Evolutionary conservation across 108 stramenopile genomes (phyloP).

Genomic region (Nitzschia sp.): DNA sequence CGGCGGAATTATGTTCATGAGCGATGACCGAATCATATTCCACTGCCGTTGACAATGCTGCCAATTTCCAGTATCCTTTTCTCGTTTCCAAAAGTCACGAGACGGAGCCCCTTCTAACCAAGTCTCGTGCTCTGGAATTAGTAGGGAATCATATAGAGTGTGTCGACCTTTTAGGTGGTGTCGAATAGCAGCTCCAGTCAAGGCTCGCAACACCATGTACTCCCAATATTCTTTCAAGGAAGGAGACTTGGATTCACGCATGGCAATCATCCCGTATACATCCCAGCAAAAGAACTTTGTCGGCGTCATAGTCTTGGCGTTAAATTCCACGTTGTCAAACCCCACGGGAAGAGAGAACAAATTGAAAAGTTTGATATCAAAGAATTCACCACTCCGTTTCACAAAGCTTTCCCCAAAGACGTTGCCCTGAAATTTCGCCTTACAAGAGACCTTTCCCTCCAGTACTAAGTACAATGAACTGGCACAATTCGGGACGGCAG

Average conservation of each 20-base stretch:
- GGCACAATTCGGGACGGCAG: constrained; percentile 4
- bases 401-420: constrained; percentile 1
- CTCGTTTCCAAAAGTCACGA: constrained; percentile 23
- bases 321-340: constrained; percentile 19
- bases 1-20: constrained; percentile 21
- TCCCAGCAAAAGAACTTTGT: constrained; percentile 27
- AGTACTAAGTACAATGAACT: constrained; percentile 19
- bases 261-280: constrained; percentile 20
- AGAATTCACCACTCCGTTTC: constrained; percentile 32
- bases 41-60: background rate
- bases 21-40: constrained; percentile 3
- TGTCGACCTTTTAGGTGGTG: constrained; percentile 4
- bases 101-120: constrained; percentile 28
- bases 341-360: constrained; percentile 26
- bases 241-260: constrained; percentile 25
- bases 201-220: constrained; percentile 13
- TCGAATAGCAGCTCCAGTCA: constrained; percentile 23
- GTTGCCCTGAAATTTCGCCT: background rate
- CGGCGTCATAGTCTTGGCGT: constrained; percentile 11
- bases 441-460: constrained; percentile 15
- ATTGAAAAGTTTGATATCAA: constrained; percentile 30
- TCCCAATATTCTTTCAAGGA: constrained; percentile 26
- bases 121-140: constrained; percentile 19
- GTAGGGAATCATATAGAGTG: constrained; percentile 21
- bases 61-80: constrained; percentile 2